Percentiles rank a stretch among this genome's conserved stretches.
Evolutionary conservation across 495 filamentous ascomycete species (phyloP).

Genomic region (Echria macrotheca): DNA sequence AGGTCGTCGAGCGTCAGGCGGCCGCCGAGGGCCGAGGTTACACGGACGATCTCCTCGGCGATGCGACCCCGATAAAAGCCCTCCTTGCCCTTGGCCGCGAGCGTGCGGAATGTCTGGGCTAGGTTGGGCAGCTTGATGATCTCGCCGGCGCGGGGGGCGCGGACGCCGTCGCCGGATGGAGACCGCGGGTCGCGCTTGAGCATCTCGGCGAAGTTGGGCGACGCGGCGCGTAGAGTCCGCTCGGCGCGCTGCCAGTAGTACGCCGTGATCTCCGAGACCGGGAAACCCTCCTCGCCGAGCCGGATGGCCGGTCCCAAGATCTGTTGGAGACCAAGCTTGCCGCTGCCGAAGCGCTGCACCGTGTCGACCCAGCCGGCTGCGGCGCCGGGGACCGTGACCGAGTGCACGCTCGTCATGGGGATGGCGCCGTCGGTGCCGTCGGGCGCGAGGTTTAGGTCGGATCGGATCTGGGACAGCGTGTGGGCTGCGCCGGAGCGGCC

Average conservation of each 20-base stretch:
- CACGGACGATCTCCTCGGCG: slow-evolving; percentile 73
- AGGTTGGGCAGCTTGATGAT: slow-evolving; percentile 80
- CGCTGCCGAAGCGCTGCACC: slow-evolving; percentile 86
- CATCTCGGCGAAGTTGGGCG: slow-evolving; percentile 81
- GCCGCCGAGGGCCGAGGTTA: slow-evolving; percentile 69
- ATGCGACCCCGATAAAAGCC: slow-evolving; percentile 88
- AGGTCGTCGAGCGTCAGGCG: slow-evolving; percentile 77
- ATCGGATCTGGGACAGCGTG: slow-evolving; percentile 63
- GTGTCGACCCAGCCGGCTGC: slow-evolving; percentile 93
- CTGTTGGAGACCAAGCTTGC: slow-evolving; percentile 70
- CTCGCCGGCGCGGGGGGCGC: slow-evolving; percentile 77
- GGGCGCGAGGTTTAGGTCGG: slow-evolving; percentile 61
- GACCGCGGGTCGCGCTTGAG: slow-evolving; percentile 64
- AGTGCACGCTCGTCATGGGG: slow-evolving; percentile 69
- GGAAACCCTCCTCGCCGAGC: slow-evolving; percentile 82
- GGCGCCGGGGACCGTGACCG: slow-evolving; percentile 83
- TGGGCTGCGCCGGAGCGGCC: slow-evolving; percentile 68
- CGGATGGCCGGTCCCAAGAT: slow-evolving; percentile 80
- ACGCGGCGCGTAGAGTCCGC: slow-evolving; percentile 55
- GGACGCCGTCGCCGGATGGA: slow-evolving; percentile 58
- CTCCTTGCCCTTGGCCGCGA: slow-evolving; percentile 75
- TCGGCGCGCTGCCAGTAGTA: slow-evolving; percentile 69
- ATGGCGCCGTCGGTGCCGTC: slow-evolving; percentile 59
- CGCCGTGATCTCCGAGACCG: slow-evolving; percentile 75
- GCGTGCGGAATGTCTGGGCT: slow-evolving; percentile 71